These are phyloP conservation scores for Alternaria tenuissima DNA, from an alignment of 2,329 filamentous ascomycete genomes.

Conservation along the genomic window DNA sequence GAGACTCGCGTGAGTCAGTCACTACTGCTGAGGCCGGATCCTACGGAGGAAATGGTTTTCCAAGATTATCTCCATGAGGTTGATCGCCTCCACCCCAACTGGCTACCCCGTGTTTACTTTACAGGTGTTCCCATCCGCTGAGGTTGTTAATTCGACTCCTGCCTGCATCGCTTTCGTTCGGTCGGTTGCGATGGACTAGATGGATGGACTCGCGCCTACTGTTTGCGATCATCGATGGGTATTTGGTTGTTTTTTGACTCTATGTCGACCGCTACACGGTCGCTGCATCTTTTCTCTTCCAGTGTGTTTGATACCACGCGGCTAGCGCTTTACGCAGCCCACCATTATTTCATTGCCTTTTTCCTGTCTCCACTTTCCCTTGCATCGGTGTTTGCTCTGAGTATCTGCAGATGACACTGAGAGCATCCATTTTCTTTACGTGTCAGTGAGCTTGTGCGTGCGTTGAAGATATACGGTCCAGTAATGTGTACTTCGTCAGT, in stretches of 20 bases:
- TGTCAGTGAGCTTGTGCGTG: neutral
- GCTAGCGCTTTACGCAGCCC: slow-evolving; percentile 16
- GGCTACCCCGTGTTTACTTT: neutral
- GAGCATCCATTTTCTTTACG: neutral
- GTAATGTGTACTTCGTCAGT: slow-evolving; percentile 4
- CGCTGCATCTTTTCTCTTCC: neutral
- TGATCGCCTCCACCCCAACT: neutral
- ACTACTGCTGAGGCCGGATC: neutral
- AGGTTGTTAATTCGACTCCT: neutral
- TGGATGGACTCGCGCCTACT: neutral
- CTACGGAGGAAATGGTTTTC: too few species aligned
- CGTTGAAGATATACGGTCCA: neutral
- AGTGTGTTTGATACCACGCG: slow-evolving; percentile 21
- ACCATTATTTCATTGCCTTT: slow-evolving; percentile 6
- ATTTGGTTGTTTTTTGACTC: neutral
- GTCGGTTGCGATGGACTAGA: neutral
- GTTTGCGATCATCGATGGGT: neutral
- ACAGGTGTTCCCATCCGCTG: neutral
- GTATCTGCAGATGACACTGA: neutral
- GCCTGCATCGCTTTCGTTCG: neutral
- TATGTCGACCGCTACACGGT: neutral
- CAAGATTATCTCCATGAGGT: neutral
- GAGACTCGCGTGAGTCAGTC: neutral
- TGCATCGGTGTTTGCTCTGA: slow-evolving; percentile 2
- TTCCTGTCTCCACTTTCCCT: slow-evolving; percentile 4